These are phyloP conservation scores for Camellia lanceoleosa DNA, from an alignment of 148 eudicot genomes.

Conservation along the genomic window DNA sequence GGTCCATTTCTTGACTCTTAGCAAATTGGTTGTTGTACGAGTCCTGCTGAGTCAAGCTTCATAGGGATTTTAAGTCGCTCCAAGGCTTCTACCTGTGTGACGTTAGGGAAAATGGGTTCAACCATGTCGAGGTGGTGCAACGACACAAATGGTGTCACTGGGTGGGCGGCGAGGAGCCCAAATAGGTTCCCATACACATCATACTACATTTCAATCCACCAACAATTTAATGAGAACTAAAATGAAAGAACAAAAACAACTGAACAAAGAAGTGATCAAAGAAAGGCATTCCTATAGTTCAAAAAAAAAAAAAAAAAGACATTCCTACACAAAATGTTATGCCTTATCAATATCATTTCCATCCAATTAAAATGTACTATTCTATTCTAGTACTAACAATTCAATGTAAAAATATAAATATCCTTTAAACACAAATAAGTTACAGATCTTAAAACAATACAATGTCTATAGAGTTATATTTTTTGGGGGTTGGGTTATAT, in stretches of 20 bases:
- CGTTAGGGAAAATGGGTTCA: constrained; percentile 56
- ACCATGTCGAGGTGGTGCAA: constrained; percentile 62
- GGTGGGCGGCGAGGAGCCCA: constrained; percentile 59
- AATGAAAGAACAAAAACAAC: background rate
- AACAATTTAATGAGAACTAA: constrained; percentile 21
- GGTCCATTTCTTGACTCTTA: constrained; percentile 47
- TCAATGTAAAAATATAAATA: too few relatives aligned
- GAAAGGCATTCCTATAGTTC: background rate
- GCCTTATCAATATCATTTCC: too few relatives aligned
- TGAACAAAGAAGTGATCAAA: background rate
- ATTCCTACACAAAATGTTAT: too few relatives aligned
- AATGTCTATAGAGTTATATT: background rate
- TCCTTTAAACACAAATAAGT: too few relatives aligned
- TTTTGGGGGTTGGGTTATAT: background rate
- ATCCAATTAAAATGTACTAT: too few relatives aligned
- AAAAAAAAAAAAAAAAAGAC: too few relatives aligned
- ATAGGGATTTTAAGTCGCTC: constrained; percentile 40
- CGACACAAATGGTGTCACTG: constrained; percentile 48
- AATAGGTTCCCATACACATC: constrained; percentile 61
- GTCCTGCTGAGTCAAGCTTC: constrained; percentile 54
- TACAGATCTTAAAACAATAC: background rate
- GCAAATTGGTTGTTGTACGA: constrained; percentile 60
- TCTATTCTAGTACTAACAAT: too few relatives aligned
- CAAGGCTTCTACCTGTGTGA: constrained; percentile 45
- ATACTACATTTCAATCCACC: constrained; percentile 35